Evolutionary conservation across 768 basidiomycete genomes (phyloP), one percentile per base, ranked within the genome.

Genomic region (Phanerodontia chrysosporium): DNA sequence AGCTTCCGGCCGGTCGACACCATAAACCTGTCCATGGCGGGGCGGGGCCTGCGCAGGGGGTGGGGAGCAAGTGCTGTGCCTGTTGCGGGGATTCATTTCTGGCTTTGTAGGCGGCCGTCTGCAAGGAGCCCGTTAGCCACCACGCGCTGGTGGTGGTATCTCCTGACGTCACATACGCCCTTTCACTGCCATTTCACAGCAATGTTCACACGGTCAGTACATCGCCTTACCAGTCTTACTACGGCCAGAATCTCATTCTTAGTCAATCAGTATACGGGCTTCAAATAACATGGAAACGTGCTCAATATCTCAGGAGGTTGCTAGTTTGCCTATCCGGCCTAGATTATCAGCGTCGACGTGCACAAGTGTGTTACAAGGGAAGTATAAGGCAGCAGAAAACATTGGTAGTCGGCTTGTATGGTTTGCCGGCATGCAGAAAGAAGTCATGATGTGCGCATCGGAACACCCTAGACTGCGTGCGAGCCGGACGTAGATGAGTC

Each of bases 1-100:
- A 92, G 74, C 59, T 79, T 81, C 58, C 73, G 75, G 27, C 86
- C 87, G 9, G 79, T 79, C 58, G 80, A 80, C 27, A 70, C 65
- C 21, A 63, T 62, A 44, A 70, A 42, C 21, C 25, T 25, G 12
- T 51, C 29, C 49, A 51, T 51, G 29, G 16, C 29, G 49, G 32
- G 49, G 28, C 27, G 13, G 22, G 36, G 24, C 10, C n/a, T n/a
- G n/a, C n/a, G n/a, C 35, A 53, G 12, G 35, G 32, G 36, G 27
- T 28, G 2, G 32, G 52, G 32, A 53, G 36, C 13, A 51, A 30
- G 52, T 36, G 30, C 51, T 24, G 32, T 53, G 22, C 30, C 52
- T 51, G 49, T 24, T 29, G 52, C 25, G 35, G 35, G 30, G 39
- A 36, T 48, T 48, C 46, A 48, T 48, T 48, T 48, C 24, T 6